Percentiles rank a stretch among this genome's conserved stretches.
phyloP scores from a whole-genome alignment of 192 early-diverging fungal species.

The Physocladia obscura region DNA sequence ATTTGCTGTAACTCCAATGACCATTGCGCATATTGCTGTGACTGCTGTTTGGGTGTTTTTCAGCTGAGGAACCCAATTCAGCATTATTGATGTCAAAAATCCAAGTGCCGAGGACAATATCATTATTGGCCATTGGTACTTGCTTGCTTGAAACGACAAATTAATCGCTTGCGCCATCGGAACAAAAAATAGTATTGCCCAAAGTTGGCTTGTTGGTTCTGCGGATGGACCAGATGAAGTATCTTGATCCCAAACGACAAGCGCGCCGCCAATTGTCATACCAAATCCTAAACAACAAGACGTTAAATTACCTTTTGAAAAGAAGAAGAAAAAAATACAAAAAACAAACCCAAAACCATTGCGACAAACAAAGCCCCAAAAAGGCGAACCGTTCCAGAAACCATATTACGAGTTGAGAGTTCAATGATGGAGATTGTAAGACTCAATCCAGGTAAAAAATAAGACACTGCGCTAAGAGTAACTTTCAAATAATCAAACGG shows the following conservation, averaged over 20 bases:
- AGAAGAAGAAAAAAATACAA: no score
- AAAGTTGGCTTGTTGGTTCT: conserved; percentile 29
- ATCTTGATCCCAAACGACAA: conserved; percentile 15
- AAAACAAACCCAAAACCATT: conserved; percentile 58
- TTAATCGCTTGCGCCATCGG: conserved; percentile 53
- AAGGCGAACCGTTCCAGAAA: conserved; percentile 82
- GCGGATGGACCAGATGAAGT: neutral
- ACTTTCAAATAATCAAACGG: conserved; percentile 30
- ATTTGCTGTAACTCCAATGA: conserved; percentile 77
- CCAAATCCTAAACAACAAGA: conserved; percentile 52
- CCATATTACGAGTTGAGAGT: conserved; percentile 81
- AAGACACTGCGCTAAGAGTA: conserved; percentile 33
- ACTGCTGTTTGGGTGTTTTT: conserved; percentile 36
- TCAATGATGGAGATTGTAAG: conserved; percentile 87
- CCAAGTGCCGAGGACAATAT: conserved; percentile 66
- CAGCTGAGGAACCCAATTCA: conserved; percentile 54
- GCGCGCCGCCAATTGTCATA: conserved; percentile 34
- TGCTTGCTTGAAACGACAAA: conserved; percentile 56
- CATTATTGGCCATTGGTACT: conserved; percentile 72
- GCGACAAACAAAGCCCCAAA: conserved; percentile 77
- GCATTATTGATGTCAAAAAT: conserved; percentile 66
- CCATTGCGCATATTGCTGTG: conserved; percentile 71
- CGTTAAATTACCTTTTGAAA: no score
- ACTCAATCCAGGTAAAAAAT: conserved; percentile 64
- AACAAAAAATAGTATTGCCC: conserved; percentile 63